Conservation (phyloP, 129 eudicot genomes). For the Kitagawia praeruptora region DNA sequence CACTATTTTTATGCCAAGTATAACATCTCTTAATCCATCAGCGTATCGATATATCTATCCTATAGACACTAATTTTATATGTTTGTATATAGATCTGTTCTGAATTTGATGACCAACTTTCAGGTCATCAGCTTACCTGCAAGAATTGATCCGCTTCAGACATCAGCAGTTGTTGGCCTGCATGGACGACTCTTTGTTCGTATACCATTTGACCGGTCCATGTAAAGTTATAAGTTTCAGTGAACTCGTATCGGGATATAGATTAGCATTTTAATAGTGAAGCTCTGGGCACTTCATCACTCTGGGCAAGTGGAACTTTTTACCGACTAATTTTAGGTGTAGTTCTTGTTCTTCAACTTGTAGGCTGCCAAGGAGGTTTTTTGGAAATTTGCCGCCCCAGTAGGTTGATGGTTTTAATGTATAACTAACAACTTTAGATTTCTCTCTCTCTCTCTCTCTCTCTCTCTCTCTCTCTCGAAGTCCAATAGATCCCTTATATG, state of each 20-base stretch:
- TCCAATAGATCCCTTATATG: too few species aligned
- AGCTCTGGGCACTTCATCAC: neutral
- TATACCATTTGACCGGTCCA: conserved; percentile 74
- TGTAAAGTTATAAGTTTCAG: neutral
- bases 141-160: conserved; percentile 74
- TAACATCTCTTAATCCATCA: neutral
- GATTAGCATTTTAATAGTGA: neutral
- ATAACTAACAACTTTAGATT: conserved; percentile 2
- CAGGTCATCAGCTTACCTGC: conserved; percentile 76
- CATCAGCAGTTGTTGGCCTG: conserved; percentile 86
- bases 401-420: conserved; percentile 13
- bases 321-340: neutral
- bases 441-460: too few species aligned
- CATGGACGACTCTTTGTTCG: conserved; percentile 87
- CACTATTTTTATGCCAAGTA: neutral
- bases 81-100: neutral
- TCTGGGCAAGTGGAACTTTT: neutral
- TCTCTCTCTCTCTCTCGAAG: too few species aligned
- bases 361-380: conserved; percentile 7
- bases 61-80: neutral
- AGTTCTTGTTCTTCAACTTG: neutral
- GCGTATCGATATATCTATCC: neutral
- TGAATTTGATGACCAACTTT: neutral
- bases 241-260: neutral
- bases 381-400: conserved; percentile 15